These are phyloP conservation scores for Bjerkandera adusta DNA, from an alignment of 1,284 basidiomycete genomes.

Conservation along the genomic window DNA sequence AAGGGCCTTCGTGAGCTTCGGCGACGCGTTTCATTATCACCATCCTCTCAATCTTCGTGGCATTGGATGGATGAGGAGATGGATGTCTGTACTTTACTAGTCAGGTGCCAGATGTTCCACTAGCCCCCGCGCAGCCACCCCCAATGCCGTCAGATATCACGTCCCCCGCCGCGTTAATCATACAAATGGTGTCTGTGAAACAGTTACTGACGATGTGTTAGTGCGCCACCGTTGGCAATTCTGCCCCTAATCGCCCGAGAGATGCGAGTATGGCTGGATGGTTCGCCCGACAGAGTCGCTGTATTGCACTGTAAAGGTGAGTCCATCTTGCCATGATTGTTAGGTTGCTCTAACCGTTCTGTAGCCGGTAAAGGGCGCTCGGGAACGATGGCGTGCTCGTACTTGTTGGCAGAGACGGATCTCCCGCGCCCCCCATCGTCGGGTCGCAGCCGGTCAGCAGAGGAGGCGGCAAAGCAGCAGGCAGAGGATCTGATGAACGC, in stretches of 20 bases:
- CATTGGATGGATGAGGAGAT: too few species aligned
- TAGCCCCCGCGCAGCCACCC: too few species aligned
- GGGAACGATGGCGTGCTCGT: slow-evolving; percentile 79
- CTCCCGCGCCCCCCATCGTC: slow-evolving; percentile 46
- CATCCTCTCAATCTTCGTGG: too few species aligned
- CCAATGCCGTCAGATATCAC: too few species aligned
- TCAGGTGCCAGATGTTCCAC: too few species aligned
- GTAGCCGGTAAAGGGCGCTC: slow-evolving; percentile 80
- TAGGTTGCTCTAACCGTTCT: neutral
- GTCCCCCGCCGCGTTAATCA: too few species aligned
- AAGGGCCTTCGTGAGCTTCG: too few species aligned
- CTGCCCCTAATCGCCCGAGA: slow-evolving; percentile 77
- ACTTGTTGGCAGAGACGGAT: slow-evolving; percentile 63
- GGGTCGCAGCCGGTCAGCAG: slow-evolving; percentile 41
- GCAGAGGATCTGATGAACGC: slow-evolving; percentile 50
- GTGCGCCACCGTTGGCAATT: slow-evolving; percentile 80
- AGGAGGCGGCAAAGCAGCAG: slow-evolving; percentile 32
- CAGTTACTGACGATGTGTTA: slow-evolving; percentile 30
- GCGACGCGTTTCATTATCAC: too few species aligned
- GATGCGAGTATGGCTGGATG: slow-evolving; percentile 76
- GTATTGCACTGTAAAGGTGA: slow-evolving; percentile 89
- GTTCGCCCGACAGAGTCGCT: slow-evolving; percentile 66
- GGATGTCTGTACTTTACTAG: too few species aligned
- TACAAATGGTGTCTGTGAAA: too few species aligned
- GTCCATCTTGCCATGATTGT: neutral